Conservation (phyloP, 2,329 filamentous ascomycete genomes). For the Metarhizium sp. region DNA sequence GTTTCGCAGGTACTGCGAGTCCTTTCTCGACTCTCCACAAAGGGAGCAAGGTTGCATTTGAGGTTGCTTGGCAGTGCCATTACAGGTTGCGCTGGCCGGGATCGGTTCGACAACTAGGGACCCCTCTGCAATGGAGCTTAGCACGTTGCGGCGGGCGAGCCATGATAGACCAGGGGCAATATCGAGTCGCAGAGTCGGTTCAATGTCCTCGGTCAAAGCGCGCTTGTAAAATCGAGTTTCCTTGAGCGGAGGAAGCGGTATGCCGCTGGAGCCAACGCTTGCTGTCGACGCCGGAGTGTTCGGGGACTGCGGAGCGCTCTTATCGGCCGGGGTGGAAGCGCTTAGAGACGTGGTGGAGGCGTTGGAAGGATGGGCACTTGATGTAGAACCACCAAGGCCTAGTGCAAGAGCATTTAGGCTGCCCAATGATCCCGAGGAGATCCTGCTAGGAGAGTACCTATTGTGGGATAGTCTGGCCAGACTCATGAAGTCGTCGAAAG, state of each 20-base stretch:
- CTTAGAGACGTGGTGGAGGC: slow-evolving; percentile 51
- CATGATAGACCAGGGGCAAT: slow-evolving; percentile 85
- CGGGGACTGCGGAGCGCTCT: slow-evolving; percentile 48
- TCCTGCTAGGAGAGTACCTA: slow-evolving; percentile 48
- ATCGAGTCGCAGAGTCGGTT: slow-evolving; percentile 86
- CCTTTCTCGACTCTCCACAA: slow-evolving; percentile 75
- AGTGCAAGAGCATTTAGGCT: slow-evolving; percentile 36
- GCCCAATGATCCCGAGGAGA: slow-evolving; percentile 59
- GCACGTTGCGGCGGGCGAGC: slow-evolving; percentile 77
- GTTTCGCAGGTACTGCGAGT: slow-evolving; percentile 61
- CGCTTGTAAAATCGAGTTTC: slow-evolving; percentile 95
- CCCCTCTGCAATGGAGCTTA: slow-evolving; percentile 76
- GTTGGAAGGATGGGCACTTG: slow-evolving; percentile 42
- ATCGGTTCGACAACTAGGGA: slow-evolving; percentile 85
- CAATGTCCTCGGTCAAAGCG: slow-evolving; percentile 79
- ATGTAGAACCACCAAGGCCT: slow-evolving; percentile 35
- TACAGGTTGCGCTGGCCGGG: slow-evolving; percentile 46
- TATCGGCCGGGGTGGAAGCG: slow-evolving; percentile 35
- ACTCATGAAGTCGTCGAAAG: slow-evolving; percentile 78
- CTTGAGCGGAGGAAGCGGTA: slow-evolving; percentile 56
- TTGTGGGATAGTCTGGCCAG: slow-evolving; percentile 61
- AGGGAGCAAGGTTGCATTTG: slow-evolving; percentile 67
- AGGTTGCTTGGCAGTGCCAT: slow-evolving; percentile 35
- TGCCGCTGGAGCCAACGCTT: slow-evolving; percentile 32
- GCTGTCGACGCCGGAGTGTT: slow-evolving; percentile 45